Conservation (phyloP, 345 rosid species). For the Eucalyptus polybractea region DNA sequence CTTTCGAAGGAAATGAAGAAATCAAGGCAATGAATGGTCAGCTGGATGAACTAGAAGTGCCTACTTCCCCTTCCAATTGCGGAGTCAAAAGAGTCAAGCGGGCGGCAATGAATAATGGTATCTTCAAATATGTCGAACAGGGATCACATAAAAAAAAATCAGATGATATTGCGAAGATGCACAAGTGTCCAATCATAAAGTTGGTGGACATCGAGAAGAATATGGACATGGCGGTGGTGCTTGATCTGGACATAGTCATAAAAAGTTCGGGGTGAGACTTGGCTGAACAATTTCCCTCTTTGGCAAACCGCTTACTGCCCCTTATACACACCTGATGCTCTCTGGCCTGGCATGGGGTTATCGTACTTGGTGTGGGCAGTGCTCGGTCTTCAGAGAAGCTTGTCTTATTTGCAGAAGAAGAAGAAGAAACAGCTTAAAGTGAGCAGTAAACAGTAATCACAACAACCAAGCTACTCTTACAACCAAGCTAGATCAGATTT, state of each 20-base stretch:
- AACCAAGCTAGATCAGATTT: background rate
- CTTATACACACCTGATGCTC: constrained; percentile 23
- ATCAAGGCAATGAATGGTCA: background rate
- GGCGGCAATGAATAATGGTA: background rate
- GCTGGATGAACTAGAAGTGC: background rate
- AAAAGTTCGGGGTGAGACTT: constrained; percentile 25
- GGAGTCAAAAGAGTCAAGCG: background rate
- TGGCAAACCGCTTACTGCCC: constrained; percentile 29
- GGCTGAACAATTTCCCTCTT: constrained; percentile 36
- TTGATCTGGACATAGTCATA: constrained; percentile 21
- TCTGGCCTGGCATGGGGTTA: constrained; percentile 45
- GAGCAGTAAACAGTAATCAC: background rate
- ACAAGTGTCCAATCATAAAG: background rate
- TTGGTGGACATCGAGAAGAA: constrained; percentile 22
- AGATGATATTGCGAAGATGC: background rate
- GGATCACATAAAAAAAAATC: background rate
- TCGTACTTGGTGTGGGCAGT: constrained; percentile 33
- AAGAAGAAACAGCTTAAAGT: background rate
- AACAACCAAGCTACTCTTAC: background rate
- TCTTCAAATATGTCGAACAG: background rate
- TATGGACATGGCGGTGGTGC: constrained; percentile 26
- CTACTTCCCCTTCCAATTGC: background rate
- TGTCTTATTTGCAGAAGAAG: constrained; percentile 23
- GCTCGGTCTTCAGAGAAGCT: constrained; percentile 23
- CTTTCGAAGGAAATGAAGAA: background rate